phyloP scores from a whole-genome alignment of 192 early-diverging fungal species.

The Linnemannia schmuckeri region DNA sequence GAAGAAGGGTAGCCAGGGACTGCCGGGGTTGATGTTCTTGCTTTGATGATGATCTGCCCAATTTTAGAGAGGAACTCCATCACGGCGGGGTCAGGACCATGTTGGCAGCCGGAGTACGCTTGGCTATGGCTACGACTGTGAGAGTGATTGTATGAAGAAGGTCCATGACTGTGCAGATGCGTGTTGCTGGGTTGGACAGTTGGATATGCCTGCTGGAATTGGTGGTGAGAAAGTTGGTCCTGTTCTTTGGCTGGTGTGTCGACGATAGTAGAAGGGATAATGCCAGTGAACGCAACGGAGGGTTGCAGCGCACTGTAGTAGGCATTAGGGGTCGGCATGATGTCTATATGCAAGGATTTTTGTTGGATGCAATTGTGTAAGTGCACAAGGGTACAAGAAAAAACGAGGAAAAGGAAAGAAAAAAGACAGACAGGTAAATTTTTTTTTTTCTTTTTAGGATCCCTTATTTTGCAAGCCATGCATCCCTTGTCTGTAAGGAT shows the following conservation, averaged over 20 bases:
- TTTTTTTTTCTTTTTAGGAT: neutral
- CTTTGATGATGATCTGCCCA: conserved; percentile 51
- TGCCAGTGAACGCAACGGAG: conserved; percentile 16
- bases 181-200: neutral
- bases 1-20: conserved; percentile 2
- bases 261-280: neutral
- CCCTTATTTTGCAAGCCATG: neutral
- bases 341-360: conserved; percentile 15
- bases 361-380: neutral
- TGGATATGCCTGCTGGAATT: neutral
- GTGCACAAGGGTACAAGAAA: neutral
- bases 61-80: conserved; percentile 57
- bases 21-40: conserved; percentile 30
- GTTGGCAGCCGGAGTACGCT: neutral
- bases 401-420: neutral
- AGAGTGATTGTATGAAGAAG: neutral
- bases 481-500: neutral
- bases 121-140: conserved; percentile 1
- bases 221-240: neutral
- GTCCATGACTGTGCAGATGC: conserved; percentile 2
- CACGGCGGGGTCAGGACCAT: conserved; percentile 42
- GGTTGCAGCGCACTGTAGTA: conserved; percentile 23
- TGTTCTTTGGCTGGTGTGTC: conserved; percentile 4
- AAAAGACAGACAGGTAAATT: neutral
- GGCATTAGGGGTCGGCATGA: conserved; percentile 38